These are phyloP conservation scores for Brassica hybrid DNA, from an alignment of 441 rosid species.

Conservation along the genomic window DNA sequence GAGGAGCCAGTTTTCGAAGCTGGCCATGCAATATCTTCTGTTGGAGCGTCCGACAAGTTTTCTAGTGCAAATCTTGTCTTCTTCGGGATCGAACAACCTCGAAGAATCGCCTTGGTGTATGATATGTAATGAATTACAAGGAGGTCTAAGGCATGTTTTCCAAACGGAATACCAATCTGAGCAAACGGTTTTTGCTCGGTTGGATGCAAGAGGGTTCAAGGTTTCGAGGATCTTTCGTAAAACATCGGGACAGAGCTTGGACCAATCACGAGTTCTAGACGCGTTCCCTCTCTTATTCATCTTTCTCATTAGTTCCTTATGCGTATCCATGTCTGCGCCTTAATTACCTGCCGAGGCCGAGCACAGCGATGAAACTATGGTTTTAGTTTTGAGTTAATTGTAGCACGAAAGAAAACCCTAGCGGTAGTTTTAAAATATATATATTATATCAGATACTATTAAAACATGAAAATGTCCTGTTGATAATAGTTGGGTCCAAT, in stretches of 20 bases:
- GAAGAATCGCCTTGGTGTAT: slow-evolving; percentile 23
- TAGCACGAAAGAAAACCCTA: not conserved
- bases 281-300: not conserved
- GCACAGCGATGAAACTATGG: not conserved
- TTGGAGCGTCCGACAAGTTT: too few relatives aligned
- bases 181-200: slow-evolving; percentile 28
- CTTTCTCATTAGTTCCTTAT: not conserved
- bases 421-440: too few relatives aligned
- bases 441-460: too few relatives aligned
- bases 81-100: too few relatives aligned
- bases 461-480: too few relatives aligned
- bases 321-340: not conserved
- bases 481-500: too few relatives aligned
- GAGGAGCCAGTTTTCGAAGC: too few relatives aligned
- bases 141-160: slow-evolving; percentile 14
- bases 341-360: not conserved
- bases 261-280: slow-evolving; percentile 1
- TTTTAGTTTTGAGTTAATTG: not conserved
- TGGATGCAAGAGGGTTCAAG: slow-evolving; percentile 5
- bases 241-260: slow-evolving; percentile 9
- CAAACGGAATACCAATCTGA: slow-evolving; percentile 6
- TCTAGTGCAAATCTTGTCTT: too few relatives aligned
- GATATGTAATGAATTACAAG: not conserved
- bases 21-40: too few relatives aligned
- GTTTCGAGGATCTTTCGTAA: slow-evolving; percentile 3